Conservation (phyloP, 495 filamentous ascomycete species). For the Daldinia decipiens region DNA sequence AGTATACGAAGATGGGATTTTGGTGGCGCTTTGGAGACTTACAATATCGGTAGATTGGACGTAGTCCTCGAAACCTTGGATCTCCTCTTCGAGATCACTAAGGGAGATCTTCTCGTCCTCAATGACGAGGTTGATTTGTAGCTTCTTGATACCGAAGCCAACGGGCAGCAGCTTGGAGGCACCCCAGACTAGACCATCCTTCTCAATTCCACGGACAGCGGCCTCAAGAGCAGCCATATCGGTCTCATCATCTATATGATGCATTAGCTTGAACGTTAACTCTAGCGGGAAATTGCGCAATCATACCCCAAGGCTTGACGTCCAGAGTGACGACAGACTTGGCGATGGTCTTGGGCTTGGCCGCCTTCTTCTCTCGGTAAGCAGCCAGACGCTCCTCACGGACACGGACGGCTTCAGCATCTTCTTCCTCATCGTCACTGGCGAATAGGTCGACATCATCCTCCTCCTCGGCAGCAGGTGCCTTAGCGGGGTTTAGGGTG, state of each 20-base stretch:
- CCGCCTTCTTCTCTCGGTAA: slow-evolving; percentile 97
- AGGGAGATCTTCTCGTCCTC: slow-evolving; percentile 96
- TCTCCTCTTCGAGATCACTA: slow-evolving; percentile 86
- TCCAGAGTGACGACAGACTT: slow-evolving; percentile 97
- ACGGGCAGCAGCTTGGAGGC: slow-evolving; percentile 87
- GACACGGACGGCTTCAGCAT: slow-evolving; percentile 81
- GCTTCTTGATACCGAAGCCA: slow-evolving; percentile 98
- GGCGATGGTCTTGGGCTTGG: slow-evolving; percentile 86
- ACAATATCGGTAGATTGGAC: slow-evolving; percentile 95
- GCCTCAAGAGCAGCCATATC: slow-evolving; percentile 83
- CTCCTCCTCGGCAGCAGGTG: slow-evolving; percentile 81
- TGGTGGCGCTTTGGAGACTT: slow-evolving; percentile 49
- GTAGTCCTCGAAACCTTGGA: slow-evolving; percentile 87
- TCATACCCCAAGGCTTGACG: slow-evolving; percentile 98
- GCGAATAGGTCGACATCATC: slow-evolving; percentile 92
- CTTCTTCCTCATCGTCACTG: slow-evolving; percentile 90
- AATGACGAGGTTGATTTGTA: slow-evolving; percentile 97
- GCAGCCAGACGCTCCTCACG: slow-evolving; percentile 89
- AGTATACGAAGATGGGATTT: not conserved
- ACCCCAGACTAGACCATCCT: slow-evolving; percentile 97
- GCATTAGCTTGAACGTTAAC: slow-evolving; percentile 38
- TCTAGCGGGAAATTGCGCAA: not conserved
- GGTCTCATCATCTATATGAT: slow-evolving; percentile 82
- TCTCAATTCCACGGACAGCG: slow-evolving; percentile 84
- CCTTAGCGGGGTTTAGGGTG: slow-evolving; percentile 86